Evolutionary conservation across 2,329 filamentous ascomycete species (phyloP).

Genomic region (Botrytis porri): DNA sequence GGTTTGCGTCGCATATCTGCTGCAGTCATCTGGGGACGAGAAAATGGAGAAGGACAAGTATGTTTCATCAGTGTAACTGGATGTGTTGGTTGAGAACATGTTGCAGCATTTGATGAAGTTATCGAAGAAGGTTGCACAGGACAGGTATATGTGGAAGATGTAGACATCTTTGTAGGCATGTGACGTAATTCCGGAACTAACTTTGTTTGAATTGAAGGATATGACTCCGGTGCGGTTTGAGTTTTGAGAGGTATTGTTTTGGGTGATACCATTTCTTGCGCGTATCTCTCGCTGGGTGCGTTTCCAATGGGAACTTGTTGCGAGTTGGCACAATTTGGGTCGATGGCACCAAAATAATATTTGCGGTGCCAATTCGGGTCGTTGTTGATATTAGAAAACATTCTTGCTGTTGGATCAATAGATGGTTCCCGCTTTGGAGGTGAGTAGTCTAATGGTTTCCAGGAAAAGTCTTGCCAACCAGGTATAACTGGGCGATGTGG

Average conservation of each 20-base stretch:
- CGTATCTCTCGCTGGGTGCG: not conserved
- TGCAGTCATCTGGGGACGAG: not conserved
- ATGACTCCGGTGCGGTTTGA: conserved; percentile 10
- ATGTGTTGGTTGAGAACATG: not conserved
- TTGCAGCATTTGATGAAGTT: not conserved
- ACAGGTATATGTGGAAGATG: not conserved
- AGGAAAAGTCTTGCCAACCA: conserved; percentile 19
- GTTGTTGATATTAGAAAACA: not conserved
- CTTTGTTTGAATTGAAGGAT: not conserved
- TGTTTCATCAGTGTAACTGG: not conserved
- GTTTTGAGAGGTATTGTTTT: conserved; percentile 19
- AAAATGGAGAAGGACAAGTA: not conserved
- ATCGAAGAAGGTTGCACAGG: not conserved
- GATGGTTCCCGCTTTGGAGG: not conserved
- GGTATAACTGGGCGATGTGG: conserved; percentile 10
- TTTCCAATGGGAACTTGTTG: not conserved
- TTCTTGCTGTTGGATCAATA: not conserved
- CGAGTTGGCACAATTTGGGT: not conserved
- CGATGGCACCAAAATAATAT: not conserved
- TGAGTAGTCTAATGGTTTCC: not conserved
- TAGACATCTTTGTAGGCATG: not conserved
- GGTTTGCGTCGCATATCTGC: conserved; percentile 31
- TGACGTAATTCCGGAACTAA: not conserved
- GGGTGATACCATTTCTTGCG: conserved; percentile 15
- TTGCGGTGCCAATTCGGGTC: conserved; percentile 15